Base-by-base conservation (phyloP, 805 yeast species). In the Saccharomycopsis sp. region DNA sequence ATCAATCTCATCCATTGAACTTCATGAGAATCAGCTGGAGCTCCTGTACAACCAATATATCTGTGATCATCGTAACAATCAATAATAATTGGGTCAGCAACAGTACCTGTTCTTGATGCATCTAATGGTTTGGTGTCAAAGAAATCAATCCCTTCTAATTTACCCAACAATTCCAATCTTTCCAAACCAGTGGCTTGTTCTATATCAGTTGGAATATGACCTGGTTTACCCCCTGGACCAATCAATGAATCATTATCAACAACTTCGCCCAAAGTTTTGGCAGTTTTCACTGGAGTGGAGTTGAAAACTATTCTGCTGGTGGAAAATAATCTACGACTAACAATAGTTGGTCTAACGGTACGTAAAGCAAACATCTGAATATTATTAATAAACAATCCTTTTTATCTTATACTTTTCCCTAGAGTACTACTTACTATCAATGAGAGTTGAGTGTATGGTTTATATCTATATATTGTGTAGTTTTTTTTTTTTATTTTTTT, bases 151-250 rank as follows among this genome's bases (percentile, higher is more conserved):
- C 98, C 98, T 68, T 89, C 96, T 63, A 85, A 71, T 68, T 87
- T 85, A 71, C 94, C 97, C 60, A 93, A 77, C 57, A 85, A 66
- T 75, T 93, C 98, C 56, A 89, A 75, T 79, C 98, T 88, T 70
- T 85, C 97, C 62, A 90, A 73, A 84, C 98, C 98, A 41, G 98
- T 93, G 59, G 97, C 88, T 73, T 90, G 97, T 60, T 93, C 96
- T 55, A 85, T 63, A 66, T 89, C 96, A 50, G 95, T 79, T 65
- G 97, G 97, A 61, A 93, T 81, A 41, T 81, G 72, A 55, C 90
- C 95, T 56, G 76, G 74, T 55, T 71, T 67, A 54, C 95, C 95
- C 77, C 97, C 97, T 45, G 84, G 79, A 66, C 97, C 96, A 56
- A 88, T 77, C 65, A 90, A 77, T 45, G 87, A 73, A 54, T 74